Base-by-base conservation (phyloP, 2,329 filamentous ascomycete genomes). In the Fusarium illudens region DNA sequence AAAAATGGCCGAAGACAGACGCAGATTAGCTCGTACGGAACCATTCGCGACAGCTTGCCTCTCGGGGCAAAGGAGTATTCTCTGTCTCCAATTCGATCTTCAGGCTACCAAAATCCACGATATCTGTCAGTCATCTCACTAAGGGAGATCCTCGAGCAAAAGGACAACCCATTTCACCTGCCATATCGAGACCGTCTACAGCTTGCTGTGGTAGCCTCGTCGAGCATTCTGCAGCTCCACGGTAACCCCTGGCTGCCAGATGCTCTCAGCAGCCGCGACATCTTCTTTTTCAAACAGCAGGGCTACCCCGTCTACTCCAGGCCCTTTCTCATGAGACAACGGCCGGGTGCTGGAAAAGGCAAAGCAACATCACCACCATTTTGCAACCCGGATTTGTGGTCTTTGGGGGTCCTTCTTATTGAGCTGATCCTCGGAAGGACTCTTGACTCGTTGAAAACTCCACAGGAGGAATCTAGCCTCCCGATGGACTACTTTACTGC, bases 61-160 rank as follows among this genome's bases (percentile, higher is more conserved):
- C 13, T 44, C 5, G 3, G 39, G n/a, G 3, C 0, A 9, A 44
- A 25, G 15, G 39, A 27, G 20, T 44, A 25, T 27, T 25, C 39
- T 1, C 39, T 44, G 6, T 44, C 39, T 25, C 39, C 39, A 12
- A 5, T 20, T 3, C 19, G 2, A 0, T 15, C 22, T 1, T 25
- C 15, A 25, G 20, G 25, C 20, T n/a, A 27, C 20, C 1, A 0
- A 2, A 20, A n/a, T 2, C 0, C 0, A 1, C 15, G 8, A 13
- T 44, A 13, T n/a, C 13, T 6, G 3, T 27, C 39, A 0, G 15
- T 44, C 5, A 44, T 44, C 2, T 44, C 39, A 11, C 10, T 44
- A 0, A 44, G 39, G 15, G 39, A 44, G 1, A 44, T 44, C 2
- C 39, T 44, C 0, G 9, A 44, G 2, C 20, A 44, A n/a, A n/a